Evolutionary conservation across 129 eudicot genomes (phyloP), one percentile per base, ranked within the genome.

Genomic region (Helianthus tuberosus): DNA sequence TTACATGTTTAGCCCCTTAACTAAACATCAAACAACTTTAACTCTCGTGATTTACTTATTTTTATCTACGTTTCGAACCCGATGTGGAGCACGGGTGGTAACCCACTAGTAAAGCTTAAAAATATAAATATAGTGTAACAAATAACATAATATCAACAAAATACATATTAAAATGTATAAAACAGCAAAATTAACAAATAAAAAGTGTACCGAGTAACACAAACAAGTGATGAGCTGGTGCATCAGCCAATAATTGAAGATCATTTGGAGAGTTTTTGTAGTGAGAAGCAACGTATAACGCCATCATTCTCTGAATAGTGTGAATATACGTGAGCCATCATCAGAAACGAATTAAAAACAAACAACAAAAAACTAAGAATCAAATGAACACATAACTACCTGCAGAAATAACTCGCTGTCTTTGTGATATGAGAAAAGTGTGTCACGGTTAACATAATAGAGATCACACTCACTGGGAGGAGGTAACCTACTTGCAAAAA

Each of bases 231-330:
- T 93, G 97, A 48, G 97, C 98, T 60, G 98, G 97, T 68, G 97
- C 97, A 83, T 93, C 98, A 69, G 98, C 96, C 91, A 93, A 83
- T 71, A 93, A 63, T 81, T 93, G 98, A 65, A 93, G 83, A 84
- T 93, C 98, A 81, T 90, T 88, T 44, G 98, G 98, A 68, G 98
- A 93, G 77, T 93, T 90, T 75, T 93, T 93, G 86, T 88, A 93
- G 84, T 93, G 98, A 79, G 98, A 93, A 27, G 98, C 98, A 83
- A 93, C 98, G 69, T 86, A 88, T 6, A 93, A 89, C 20, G 97
- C 96, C 98, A 93, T 93, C 98, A 93, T 93, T 73, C 98, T 74
- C 98, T 93, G 92, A 79, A 87, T 44, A 75, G 72, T 17, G 65
- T 61, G 57, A 80, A 55, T 46, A 25, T 17, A 36, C 4, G 35